A percentile compares a stretch with the other conserved stretches of the same genome.
phyloP scores from a whole-genome alignment of 2,329 filamentous ascomycete genomes.

The Pseudogymnoascus sp. region DNA sequence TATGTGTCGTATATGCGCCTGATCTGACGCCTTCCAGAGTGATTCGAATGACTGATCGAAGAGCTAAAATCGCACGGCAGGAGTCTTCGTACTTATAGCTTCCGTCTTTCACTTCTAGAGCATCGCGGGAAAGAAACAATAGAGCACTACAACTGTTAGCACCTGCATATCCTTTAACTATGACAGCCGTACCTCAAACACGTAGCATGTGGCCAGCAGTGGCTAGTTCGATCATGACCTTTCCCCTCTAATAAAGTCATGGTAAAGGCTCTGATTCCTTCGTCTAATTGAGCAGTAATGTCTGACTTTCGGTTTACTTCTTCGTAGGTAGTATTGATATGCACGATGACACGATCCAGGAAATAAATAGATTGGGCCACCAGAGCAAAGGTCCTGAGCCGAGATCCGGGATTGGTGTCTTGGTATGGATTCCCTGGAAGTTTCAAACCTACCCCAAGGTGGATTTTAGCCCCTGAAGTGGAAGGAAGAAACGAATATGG shows the following conservation, averaged over 20 bases:
- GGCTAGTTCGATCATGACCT: neutral
- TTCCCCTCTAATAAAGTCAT: neutral
- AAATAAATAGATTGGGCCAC: neutral
- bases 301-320: neutral
- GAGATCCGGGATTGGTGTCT: neutral
- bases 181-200: neutral
- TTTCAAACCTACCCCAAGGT: neutral
- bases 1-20: neutral
- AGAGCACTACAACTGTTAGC: neutral
- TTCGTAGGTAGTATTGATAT: constrained; percentile 1
- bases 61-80: neutral
- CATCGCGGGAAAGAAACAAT: neutral
- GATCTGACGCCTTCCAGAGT: neutral
- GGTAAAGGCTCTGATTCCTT: neutral
- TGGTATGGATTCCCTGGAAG: neutral
- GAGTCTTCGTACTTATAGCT: constrained; percentile 3
- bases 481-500: constrained; percentile 1
- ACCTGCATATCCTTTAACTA: neutral
- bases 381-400: neutral
- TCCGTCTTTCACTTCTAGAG: constrained; percentile 1
- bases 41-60: constrained; percentile 1
- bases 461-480: neutral
- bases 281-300: neutral
- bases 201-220: constrained; percentile 4
- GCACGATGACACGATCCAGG: neutral